phyloP scores from a whole-genome alignment of 148 eudicot species.

The Talinum fruticosum region DNA sequence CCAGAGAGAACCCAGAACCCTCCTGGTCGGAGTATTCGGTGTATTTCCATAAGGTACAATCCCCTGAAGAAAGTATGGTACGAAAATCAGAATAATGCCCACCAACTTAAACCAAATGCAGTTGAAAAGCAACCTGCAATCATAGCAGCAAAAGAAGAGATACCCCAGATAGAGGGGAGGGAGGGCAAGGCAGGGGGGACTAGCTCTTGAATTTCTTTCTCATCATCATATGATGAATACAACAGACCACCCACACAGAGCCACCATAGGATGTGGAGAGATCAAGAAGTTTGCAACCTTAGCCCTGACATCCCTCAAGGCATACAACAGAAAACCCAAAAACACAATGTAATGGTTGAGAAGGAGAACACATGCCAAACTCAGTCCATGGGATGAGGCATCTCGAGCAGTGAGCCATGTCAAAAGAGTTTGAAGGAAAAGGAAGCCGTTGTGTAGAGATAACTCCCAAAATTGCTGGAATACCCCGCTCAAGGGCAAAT shows the following conservation, averaged over 20 bases:
- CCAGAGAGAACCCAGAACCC: constrained; percentile 99
- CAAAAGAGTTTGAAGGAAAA: constrained; percentile 87
- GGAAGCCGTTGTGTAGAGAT: constrained; percentile 86
- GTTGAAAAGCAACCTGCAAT: too few species aligned
- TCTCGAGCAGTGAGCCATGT: constrained; percentile 97
- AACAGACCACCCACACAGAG: neutral
- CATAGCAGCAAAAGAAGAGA: too few species aligned
- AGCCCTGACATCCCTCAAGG: neutral
- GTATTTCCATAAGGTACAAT: constrained; percentile 81
- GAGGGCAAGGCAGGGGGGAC: too few species aligned
- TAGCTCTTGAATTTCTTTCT: neutral
- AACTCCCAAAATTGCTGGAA: constrained; percentile 80
- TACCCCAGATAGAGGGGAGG: too few species aligned
- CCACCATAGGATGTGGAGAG: neutral
- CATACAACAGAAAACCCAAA: neutral
- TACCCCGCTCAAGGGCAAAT: constrained; percentile 90
- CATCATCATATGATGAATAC: neutral
- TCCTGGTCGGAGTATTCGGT: constrained; percentile 89
- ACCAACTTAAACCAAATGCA: neutral
- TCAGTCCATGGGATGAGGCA: constrained; percentile 97
- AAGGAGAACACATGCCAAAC: constrained; percentile 46
- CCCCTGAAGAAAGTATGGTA: constrained; percentile 48
- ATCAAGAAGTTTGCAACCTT: neutral
- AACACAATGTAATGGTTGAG: neutral
- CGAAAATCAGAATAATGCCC: neutral